These are phyloP conservation scores for Rhizophora apiculata DNA, from an alignment of 345 rosid species.

Conservation along the genomic window DNA sequence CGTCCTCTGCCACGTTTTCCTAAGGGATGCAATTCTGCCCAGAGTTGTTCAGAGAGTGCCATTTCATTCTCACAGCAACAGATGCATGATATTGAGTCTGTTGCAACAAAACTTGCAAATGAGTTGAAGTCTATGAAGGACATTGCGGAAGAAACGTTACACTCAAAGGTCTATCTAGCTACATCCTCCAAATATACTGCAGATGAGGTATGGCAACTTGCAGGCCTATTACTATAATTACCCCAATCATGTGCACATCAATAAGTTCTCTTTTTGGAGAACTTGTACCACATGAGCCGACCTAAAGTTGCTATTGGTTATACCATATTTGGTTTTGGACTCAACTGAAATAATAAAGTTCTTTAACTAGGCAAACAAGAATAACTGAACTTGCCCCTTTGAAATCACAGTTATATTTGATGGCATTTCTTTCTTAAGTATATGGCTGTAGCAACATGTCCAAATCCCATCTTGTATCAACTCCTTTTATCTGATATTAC, in stretches of 20 bases:
- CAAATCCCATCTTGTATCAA: no score
- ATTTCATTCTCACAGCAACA: conserved; percentile 72
- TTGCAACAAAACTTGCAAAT: conserved; percentile 56
- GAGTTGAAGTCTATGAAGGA: conserved; percentile 67
- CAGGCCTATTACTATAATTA: background rate
- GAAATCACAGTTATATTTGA: no score
- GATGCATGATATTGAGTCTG: conserved; percentile 56
- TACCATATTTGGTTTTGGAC: background rate
- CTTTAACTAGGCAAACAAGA: no score
- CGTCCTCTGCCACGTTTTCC: conserved; percentile 23
- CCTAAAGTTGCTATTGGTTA: background rate
- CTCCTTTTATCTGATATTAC: no score
- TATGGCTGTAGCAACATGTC: no score
- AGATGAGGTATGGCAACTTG: conserved; percentile 51
- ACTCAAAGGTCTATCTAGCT: conserved; percentile 31
- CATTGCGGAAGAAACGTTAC: conserved; percentile 46
- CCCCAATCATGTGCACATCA: background rate
- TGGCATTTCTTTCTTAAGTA: no score
- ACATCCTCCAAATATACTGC: conserved; percentile 30
- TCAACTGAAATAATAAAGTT: background rate
- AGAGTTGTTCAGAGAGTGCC: conserved; percentile 61
- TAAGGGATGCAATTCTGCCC: conserved; percentile 37
- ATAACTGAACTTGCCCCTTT: no score
- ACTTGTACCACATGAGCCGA: no score
- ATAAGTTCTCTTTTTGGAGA: background rate